These are phyloP conservation scores for Oropetium thomaeum DNA, from an alignment of 176 grass and related monocot genomes.

Conservation along the genomic window DNA sequence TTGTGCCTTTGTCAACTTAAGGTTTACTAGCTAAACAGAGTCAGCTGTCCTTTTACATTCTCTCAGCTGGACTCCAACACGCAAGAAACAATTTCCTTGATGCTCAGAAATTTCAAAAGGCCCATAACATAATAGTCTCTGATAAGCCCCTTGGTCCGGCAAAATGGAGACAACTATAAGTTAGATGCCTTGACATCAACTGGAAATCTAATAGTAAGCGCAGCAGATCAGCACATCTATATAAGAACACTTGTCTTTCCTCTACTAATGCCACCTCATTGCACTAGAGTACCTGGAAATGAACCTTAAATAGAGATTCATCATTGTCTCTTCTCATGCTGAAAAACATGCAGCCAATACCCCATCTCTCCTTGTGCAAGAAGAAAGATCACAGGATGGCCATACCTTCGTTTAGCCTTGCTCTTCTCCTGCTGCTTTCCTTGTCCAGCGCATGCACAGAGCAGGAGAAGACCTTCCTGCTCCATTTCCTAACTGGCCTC, in stretches of 20 bases:
- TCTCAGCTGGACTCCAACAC: neutral
- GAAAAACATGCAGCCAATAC: neutral
- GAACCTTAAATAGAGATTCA: neutral
- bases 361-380: neutral
- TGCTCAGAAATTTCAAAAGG: neutral
- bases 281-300: neutral
- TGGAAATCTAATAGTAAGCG: neutral
- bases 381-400: neutral
- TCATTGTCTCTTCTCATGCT: neutral
- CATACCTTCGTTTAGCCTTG: neutral
- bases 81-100: neutral
- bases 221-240: neutral
- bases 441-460: neutral
- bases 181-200: neutral
- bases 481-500: neutral
- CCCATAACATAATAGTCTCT: neutral
- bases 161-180: neutral
- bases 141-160: neutral
- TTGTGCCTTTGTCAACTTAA: neutral
- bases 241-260: too few species aligned
- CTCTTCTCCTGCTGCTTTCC: neutral
- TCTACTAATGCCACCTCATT: neutral
- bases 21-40: neutral
- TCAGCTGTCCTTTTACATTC: neutral
- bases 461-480: neutral